Evolutionary conservation across 108 stramenopile species (phyloP), one percentile per base, ranked within the genome.

Genomic region (Cyclotella baltica): DNA sequence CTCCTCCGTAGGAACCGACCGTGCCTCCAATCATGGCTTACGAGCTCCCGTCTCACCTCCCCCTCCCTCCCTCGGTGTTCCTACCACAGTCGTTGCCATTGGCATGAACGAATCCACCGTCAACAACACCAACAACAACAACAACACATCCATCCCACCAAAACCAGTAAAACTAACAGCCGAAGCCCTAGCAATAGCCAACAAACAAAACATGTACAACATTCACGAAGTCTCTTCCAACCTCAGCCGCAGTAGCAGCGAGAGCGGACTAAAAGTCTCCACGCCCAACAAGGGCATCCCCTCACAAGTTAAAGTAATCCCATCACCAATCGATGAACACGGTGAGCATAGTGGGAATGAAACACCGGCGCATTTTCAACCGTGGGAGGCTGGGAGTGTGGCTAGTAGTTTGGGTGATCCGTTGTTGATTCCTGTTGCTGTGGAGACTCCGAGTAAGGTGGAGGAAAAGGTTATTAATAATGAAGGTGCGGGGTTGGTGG

Each of bases 1-100:
- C 1, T 59, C 56, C 31, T 77, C 76, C 30, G 76, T 57, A 15
- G 76, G 76, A 66, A 77, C 76, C 0, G 67, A 77, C 52, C 59
- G 76, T 16, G 76, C 76, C 11, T 70, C 67, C 0, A 77, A 77
- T 62, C 61, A 69, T 37, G 59, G 61, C 13, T 18, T 56, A n/a
- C n/a, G n/a, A n/a, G n/a, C n/a, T n/a, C n/a, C n/a, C 56, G 43
- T 11, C 57, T 52, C 20, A 23, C 19, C 70, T 33, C 28, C 3
- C 9, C n/a, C 9, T n/a, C 27, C 70, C 40, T 27, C 30, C 18
- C n/a, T 23, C 33, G 31, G 29, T 53, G 74, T 66, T 16, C 64
- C 64, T 37, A 23, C 64, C 2, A 57, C 64, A 38, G 74, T 66
- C 1, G 64, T 57, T n/a, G 35, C 51, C 36, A 55, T 43, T 34